These are phyloP conservation scores for Ogataea hybrid DNA, from an alignment of 1,139 yeast species.

Conservation along the genomic window DNA sequence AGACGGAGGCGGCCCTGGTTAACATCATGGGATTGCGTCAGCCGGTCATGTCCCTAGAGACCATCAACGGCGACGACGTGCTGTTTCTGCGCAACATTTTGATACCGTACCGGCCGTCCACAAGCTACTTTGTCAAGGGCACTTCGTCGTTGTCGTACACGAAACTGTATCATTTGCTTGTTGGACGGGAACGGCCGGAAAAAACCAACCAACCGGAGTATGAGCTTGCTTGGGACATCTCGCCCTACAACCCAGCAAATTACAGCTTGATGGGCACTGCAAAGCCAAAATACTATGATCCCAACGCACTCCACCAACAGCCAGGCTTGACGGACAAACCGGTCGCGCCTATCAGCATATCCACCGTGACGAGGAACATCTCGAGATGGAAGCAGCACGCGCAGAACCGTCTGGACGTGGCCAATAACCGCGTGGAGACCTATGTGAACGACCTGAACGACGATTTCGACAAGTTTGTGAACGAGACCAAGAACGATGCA, in stretches of 20 bases:
- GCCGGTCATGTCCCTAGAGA: constrained; percentile 33
- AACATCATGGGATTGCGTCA: constrained; percentile 38
- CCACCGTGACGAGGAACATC: constrained; percentile 17
- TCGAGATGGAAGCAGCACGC: constrained; percentile 23
- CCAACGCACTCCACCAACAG: constrained; percentile 30
- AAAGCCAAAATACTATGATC: constrained; percentile 32
- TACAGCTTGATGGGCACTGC: constrained; percentile 32
- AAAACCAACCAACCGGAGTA: constrained; percentile 53
- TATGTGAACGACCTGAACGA: constrained; percentile 29
- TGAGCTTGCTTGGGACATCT: constrained; percentile 54
- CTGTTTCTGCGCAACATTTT: constrained; percentile 58
- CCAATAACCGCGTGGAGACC: constrained; percentile 23
- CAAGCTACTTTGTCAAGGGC: constrained; percentile 77
- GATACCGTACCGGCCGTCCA: constrained; percentile 78
- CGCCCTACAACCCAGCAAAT: constrained; percentile 38
- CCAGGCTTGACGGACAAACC: constrained; percentile 21
- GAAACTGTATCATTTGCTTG: constrained; percentile 58
- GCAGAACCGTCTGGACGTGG: constrained; percentile 22
- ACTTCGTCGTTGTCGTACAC: constrained; percentile 54
- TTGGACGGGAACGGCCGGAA: constrained; percentile 57
- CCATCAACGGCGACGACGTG: constrained; percentile 38
- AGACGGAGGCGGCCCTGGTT: constrained; percentile 54
- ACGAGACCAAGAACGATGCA: constrained; percentile 29
- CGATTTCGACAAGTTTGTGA: constrained; percentile 29
- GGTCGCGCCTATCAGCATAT: constrained; percentile 11